Evolutionary conservation across 139 green algal genomes (phyloP), one percentile per base, ranked within the genome.

Genomic region (Ulvella scutata): DNA sequence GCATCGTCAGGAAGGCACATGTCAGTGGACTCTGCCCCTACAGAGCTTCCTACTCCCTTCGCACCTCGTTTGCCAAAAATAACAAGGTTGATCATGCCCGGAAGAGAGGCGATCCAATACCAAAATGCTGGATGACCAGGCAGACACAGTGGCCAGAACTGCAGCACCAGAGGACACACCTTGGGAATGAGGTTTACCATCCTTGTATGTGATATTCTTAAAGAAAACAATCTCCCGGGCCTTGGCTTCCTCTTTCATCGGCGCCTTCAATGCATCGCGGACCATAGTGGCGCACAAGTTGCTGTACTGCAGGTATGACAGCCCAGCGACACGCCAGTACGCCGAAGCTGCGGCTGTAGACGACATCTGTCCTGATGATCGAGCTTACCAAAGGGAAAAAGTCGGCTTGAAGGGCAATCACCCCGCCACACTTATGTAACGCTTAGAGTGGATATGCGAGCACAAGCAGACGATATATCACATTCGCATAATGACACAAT

Each of bases 231-330:
- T 39, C 76, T 90, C 85, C 10, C 84, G 44, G 2, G 44, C 28
- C 39, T 79, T 77, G 34, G 78, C 84, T n/a, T 76, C 72, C 31
- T 75, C 75, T 74, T 83, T 86, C 35, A 78, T 34, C 7, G 84
- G 84, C 76, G 87, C 82, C 82, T 90, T 90, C 9, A 90, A 33
- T 34, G 85, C 83, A 10, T 76, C 38, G 35, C 85, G 74, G 43
- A 88, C 74, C 74, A 87, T 82, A 43, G 81, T 80, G 26, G 84
- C 79, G 61, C 79, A 83, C 10, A 79, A 74, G 75, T 87, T 89
- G 62, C 84, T 72, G 72, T 90, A 90, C 62, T 82, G 78, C 44
- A 90, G 61, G 38, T 90, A 90, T 3, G 78, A 85, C 79, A 90
- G 87, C 9, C 85, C 85, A 17, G 85, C 85, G 6, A 85, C 62